Conservation (phyloP, 176 grass and related monocot species). For the Carex myosuroides region DNA sequence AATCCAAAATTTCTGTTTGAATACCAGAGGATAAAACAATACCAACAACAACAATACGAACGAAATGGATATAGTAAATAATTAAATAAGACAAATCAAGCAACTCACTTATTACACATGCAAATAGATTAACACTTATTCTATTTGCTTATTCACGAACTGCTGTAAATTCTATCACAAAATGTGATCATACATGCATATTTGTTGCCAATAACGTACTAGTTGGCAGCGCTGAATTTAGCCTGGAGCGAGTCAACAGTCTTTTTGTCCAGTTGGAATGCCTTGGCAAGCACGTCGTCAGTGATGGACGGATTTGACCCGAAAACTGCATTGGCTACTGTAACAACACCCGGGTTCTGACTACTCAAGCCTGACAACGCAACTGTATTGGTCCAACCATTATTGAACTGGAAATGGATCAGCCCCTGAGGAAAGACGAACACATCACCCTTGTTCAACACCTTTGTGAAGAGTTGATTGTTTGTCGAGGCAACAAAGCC, state of each 20-base stretch:
- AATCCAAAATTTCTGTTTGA: background rate
- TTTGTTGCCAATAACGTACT: background rate
- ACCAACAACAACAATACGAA: background rate
- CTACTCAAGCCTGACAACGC: slow-evolving; percentile 24
- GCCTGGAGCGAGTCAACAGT: slow-evolving; percentile 26
- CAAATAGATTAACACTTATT: background rate
- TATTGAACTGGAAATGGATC: slow-evolving; percentile 33
- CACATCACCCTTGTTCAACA: slow-evolving; percentile 34
- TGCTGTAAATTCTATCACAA: background rate
- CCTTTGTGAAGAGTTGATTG: slow-evolving; percentile 33
- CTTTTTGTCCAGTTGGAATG: slow-evolving; percentile 24
- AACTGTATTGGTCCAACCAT: background rate
- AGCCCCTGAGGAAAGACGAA: slow-evolving; percentile 35
- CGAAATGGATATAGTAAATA: background rate
- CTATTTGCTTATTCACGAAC: slow-evolving; percentile 14
- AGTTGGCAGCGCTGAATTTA: slow-evolving; percentile 2
- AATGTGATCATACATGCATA: background rate
- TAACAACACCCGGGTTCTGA: slow-evolving; percentile 25
- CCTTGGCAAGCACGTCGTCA: slow-evolving; percentile 6
- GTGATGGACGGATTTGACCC: slow-evolving; percentile 19
- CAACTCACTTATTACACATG: background rate
- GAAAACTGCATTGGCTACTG: slow-evolving; percentile 8
- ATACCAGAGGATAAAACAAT: background rate
- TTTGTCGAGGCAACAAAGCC: slow-evolving; percentile 31
- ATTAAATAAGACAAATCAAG: background rate